Evolutionary conservation across 805 yeast genomes (phyloP), one percentile per base, ranked within the genome.

Genomic region (Scheffersomyces amazonensis): DNA sequence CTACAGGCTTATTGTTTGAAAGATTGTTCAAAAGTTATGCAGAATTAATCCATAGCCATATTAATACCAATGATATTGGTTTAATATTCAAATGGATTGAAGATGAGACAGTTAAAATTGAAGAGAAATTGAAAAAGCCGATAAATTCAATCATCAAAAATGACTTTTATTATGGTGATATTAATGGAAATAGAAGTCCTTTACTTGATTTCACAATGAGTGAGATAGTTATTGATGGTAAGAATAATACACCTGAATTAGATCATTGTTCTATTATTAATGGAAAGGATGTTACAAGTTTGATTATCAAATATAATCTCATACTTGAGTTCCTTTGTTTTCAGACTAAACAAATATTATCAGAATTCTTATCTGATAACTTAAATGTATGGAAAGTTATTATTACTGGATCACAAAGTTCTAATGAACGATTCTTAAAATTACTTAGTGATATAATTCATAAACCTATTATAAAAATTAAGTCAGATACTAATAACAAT

Each of bases 101-200:
- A 32, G 19, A 20, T 1, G 40, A 43, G 19, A 63, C 66, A 15
- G 18, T 4, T 8, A 31, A 27, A 5, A 18, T 62, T 10, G 69
- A 63, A 34, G 12, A 5, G 3, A n/a, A 36, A 17, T 25, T 43
- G 16, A 11, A 34, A 0, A 16, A 32, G 16, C 24, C 50, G 9
- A 52, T 60, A 16, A 42, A 59, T 37, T 50, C 48, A 18, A 36
- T 60, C 3, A 48, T 71, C 1, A 64, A 53, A 33, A 49, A 69
- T 39, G 63, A 62, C 55, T 64, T 73, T 39, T 64, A 67, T 37
- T 76, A 76, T 46, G 83, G 83, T 1, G 83, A 79, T 50, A 64
- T 74, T 16, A 62, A 67, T 34, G 85, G 85, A 1, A 80, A 78
- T 48, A 63, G 85, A 50, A 72, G 80, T 6, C 84, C 84, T 0